Conservation (phyloP, 2,329 filamentous ascomycete genomes). For the Fusarium vanettenii region DNA sequence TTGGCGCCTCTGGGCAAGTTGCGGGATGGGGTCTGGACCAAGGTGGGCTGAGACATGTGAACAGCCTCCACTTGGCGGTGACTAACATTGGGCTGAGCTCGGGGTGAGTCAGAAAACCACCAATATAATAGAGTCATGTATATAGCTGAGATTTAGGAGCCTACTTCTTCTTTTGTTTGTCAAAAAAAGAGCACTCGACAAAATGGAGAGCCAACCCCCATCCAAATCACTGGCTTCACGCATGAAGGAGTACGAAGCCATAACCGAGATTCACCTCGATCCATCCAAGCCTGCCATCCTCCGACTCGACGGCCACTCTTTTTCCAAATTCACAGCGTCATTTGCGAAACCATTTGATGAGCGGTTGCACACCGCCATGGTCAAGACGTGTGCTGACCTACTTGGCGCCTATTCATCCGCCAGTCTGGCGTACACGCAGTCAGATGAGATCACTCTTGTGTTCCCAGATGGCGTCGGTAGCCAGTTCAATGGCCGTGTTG, state of each 20-base stretch:
- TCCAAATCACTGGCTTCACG: conserved; percentile 9
- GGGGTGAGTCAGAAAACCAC: not conserved
- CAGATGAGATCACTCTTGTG: conserved; percentile 30
- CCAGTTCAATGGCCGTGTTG: conserved; percentile 22
- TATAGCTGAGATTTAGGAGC: not conserved
- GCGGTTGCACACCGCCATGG: conserved; percentile 26
- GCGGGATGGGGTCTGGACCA: not conserved
- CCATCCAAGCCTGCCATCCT: conserved; percentile 21
- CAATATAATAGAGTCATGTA: not conserved
- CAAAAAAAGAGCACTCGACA: not conserved
- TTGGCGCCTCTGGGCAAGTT: not conserved
- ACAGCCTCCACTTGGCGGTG: not conserved
- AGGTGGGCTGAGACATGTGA: not conserved
- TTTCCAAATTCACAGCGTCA: conserved; percentile 28
- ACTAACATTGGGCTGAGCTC: not conserved
- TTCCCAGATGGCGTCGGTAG: conserved; percentile 29
- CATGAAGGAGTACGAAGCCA: conserved; percentile 28
- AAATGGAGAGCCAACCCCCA: not conserved
- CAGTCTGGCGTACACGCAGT: conserved; percentile 28
- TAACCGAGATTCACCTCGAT: conserved; percentile 15
- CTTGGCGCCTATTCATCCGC: conserved; percentile 14
- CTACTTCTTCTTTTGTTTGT: not conserved
- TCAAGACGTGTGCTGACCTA: conserved; percentile 27
- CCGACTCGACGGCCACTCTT: conserved; percentile 29
- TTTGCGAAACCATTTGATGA: conserved; percentile 29